Conservation (phyloP, 148 eudicot species). For the Rhododendron ferrugineum region DNA sequence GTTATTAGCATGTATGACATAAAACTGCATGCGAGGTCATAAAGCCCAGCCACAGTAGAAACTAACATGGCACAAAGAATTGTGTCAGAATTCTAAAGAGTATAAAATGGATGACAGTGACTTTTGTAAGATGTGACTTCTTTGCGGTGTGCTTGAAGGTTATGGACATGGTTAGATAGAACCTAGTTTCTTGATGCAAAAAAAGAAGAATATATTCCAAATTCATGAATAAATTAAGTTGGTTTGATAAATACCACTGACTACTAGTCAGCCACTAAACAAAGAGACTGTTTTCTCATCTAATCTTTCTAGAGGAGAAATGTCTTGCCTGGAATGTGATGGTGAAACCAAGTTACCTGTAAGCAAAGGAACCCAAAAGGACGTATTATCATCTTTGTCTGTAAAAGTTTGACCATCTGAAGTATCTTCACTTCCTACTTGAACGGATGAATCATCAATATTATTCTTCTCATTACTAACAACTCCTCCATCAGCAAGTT, state of each 20-base stretch:
- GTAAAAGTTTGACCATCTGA: constrained; percentile 39
- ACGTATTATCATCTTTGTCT: constrained; percentile 59
- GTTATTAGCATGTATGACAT: background rate
- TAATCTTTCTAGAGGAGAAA: background rate
- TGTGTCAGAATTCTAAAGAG: background rate
- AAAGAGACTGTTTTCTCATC: background rate
- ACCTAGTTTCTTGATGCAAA: background rate
- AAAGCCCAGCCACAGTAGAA: background rate
- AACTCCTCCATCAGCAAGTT: constrained; percentile 95
- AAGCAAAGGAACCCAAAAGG: constrained; percentile 92
- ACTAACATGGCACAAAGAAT: background rate
- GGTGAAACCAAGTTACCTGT: constrained; percentile 49
- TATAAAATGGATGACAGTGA: background rate
- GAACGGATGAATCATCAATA: constrained; percentile 37
- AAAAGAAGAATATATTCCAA: background rate
- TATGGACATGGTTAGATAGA: background rate
- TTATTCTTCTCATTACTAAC: constrained; percentile 52
- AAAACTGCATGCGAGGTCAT: background rate
- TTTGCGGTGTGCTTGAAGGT: background rate
- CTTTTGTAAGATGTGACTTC: background rate
- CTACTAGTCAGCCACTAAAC: background rate
- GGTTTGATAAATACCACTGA: background rate
- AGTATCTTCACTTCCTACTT: constrained; percentile 28
- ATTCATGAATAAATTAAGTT: background rate
- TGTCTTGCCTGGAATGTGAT: background rate